Conservation (phyloP, 257 asterid species). For the Gentiana dahurica region DNA sequence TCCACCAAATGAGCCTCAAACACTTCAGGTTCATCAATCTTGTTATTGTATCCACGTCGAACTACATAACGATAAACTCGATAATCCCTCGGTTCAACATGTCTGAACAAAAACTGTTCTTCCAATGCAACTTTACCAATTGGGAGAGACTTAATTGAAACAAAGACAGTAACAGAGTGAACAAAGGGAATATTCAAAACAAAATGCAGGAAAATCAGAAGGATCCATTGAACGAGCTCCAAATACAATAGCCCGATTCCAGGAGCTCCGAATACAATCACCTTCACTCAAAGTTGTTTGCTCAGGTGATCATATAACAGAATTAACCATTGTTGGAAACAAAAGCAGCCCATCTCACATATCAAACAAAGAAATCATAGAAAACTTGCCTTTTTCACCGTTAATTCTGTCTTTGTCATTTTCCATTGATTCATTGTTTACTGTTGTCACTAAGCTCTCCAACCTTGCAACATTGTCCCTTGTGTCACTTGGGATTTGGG, state of each 20-base stretch:
- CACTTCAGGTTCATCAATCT: conserved; percentile 29
- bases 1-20: conserved; percentile 43
- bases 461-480: conserved; percentile 47
- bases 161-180: conserved; percentile 50
- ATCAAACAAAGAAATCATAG: conserved; percentile 18
- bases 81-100: conserved; percentile 37
- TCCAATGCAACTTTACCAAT: conserved; percentile 38
- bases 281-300: conserved; percentile 55
- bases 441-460: conserved; percentile 71
- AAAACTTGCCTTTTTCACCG: conserved; percentile 20
- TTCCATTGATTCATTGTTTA: conserved; percentile 76
- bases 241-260: conserved; percentile 62
- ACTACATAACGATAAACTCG: conserved; percentile 48
- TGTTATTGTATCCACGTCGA: conserved; percentile 62
- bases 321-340: conserved; percentile 71
- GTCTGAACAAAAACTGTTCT: conserved; percentile 60
- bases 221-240: conserved; percentile 63
- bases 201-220: conserved; percentile 61
- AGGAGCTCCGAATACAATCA: conserved; percentile 34
- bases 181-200: conserved; percentile 42
- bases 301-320: conserved; percentile 57
- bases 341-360: conserved; percentile 33
- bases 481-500: conserved; percentile 79
- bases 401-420: conserved; percentile 47
- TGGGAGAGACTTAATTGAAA: conserved; percentile 62